Conservation (phyloP, 805 yeast species). For the Candida andamanensis region DNA sequence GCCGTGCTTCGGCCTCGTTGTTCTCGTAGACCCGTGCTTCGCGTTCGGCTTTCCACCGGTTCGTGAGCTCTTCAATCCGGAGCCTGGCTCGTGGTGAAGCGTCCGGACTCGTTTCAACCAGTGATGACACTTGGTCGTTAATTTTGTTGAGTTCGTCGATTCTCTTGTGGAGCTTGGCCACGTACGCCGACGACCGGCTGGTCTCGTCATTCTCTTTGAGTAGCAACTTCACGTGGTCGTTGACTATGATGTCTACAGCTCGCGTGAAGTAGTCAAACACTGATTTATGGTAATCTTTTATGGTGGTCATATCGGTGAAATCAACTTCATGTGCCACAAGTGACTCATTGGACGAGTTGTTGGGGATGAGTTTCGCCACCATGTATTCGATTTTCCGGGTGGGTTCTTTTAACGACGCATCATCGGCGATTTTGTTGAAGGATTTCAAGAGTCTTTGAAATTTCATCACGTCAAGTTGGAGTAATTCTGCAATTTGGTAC, state of each 20-base stretch:
- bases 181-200: constrained; percentile 15
- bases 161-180: constrained; percentile 19
- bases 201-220: constrained; percentile 28
- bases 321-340: constrained; percentile 13
- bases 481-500: constrained; percentile 39
- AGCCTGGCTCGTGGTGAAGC: constrained; percentile 21
- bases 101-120: constrained; percentile 8
- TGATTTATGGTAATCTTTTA: constrained; percentile 38
- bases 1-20: constrained; percentile 47
- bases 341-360: constrained; percentile 7
- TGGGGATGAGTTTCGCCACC: constrained; percentile 5
- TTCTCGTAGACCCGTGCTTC: constrained; percentile 63
- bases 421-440: constrained; percentile 53
- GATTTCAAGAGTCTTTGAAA: constrained; percentile 47
- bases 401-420: constrained; percentile 55
- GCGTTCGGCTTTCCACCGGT: constrained; percentile 64
- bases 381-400: constrained; percentile 39
- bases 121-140: constrained; percentile 16
- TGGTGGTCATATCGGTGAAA: constrained; percentile 15
- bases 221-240: constrained; percentile 45
- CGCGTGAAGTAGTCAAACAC: constrained; percentile 52
- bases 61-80: constrained; percentile 57
- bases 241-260: constrained; percentile 54
- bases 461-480: constrained; percentile 38
- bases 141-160: constrained; percentile 22